Percentiles rank a stretch among this genome's conserved stretches.
Conservation (phyloP, 2,329 filamentous ascomycete species). For the Aspergillus sojae region DNA sequence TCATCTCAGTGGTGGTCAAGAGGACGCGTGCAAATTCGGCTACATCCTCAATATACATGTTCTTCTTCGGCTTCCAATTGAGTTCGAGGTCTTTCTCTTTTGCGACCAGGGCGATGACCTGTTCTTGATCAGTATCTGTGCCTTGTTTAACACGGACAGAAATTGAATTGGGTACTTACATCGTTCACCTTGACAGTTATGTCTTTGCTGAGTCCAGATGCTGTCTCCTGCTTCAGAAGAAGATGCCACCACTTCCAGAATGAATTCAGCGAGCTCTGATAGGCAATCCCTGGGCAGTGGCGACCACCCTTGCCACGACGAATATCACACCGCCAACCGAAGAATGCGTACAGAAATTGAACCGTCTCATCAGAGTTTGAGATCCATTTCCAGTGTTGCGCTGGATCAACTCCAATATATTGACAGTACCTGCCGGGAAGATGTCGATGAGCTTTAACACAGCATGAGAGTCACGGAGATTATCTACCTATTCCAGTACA, state of each 20-base stretch:
- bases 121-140: constrained; percentile 6
- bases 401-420: background rate
- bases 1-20: constrained; percentile 35
- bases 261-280: constrained; percentile 23
- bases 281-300: constrained; percentile 15
- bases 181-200: background rate
- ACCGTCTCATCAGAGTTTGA: constrained; percentile 23
- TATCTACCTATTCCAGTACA: constrained; percentile 4
- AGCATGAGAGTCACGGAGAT: background rate
- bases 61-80: constrained; percentile 25
- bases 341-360: constrained; percentile 17
- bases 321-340: constrained; percentile 15
- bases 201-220: constrained; percentile 16
- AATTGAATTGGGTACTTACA: background rate
- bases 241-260: constrained; percentile 28
- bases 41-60: constrained; percentile 37
- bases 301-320: constrained; percentile 19
- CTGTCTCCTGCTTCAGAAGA: constrained; percentile 19
- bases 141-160: background rate
- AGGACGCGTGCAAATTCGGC: constrained; percentile 32
- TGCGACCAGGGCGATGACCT: constrained; percentile 31
- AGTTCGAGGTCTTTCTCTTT: constrained; percentile 28
- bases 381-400: constrained; percentile 15
- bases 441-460: background rate
- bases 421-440: background rate